Evolutionary conservation across 345 rosid species (phyloP).

Genomic region (Boechera retrofracta): DNA sequence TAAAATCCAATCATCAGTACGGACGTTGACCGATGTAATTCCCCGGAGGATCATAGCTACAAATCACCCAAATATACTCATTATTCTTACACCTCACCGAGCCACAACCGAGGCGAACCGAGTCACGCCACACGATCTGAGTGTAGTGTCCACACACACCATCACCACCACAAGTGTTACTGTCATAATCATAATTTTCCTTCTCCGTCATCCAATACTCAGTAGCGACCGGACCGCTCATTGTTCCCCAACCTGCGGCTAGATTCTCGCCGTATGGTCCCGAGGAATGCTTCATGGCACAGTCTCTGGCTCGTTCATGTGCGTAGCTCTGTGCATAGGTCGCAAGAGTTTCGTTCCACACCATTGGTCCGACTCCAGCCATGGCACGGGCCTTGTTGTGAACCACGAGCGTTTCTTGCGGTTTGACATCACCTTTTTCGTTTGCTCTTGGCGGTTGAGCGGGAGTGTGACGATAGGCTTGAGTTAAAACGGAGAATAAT

Average conservation of each 20-base stretch:
- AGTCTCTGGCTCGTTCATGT: slow-evolving; percentile 38
- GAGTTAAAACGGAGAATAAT: slow-evolving; percentile 22
- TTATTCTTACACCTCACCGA: slow-evolving; percentile 59
- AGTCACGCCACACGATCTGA: slow-evolving; percentile 70
- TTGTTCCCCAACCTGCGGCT: slow-evolving; percentile 49
- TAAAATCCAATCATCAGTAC: slow-evolving; percentile 19
- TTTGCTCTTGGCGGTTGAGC: slow-evolving; percentile 20
- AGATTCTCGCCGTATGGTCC: slow-evolving; percentile 67
- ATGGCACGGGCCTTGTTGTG: slow-evolving; percentile 56
- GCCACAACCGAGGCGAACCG: slow-evolving; percentile 66
- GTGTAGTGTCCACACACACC: slow-evolving; percentile 65
- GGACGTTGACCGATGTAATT: slow-evolving; percentile 58
- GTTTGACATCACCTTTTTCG: slow-evolving; percentile 45
- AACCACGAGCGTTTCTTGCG: slow-evolving; percentile 46
- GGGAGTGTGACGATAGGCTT: slow-evolving; percentile 38
- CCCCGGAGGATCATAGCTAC: slow-evolving; percentile 70
- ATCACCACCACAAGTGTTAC: slow-evolving; percentile 53
- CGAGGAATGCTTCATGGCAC: slow-evolving; percentile 52
- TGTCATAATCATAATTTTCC: slow-evolving; percentile 49
- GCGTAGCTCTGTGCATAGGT: slow-evolving; percentile 54
- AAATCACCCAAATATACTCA: slow-evolving; percentile 55
- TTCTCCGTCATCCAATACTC: slow-evolving; percentile 63
- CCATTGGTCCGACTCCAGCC: slow-evolving; percentile 51
- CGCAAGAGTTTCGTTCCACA: slow-evolving; percentile 56
- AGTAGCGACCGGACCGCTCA: slow-evolving; percentile 53